Base-by-base conservation (phyloP, 306 rosid genomes). In the Sicyos baderoa region DNA sequence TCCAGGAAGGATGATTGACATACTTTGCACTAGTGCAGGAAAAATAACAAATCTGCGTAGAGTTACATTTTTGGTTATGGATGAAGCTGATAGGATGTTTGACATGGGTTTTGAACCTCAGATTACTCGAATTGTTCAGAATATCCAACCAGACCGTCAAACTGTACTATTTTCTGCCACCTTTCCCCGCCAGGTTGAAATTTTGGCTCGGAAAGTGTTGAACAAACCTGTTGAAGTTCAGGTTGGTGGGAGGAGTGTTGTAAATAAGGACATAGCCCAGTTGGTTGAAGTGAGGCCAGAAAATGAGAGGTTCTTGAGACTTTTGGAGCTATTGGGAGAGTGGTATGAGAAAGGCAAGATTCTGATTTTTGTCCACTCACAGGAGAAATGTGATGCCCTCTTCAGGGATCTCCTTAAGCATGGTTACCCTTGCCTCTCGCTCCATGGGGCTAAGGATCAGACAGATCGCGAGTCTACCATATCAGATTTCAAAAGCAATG, bases 101-200 rank as follows among this genome's bases (percentile, higher is more conserved):
- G 97, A 91, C 85, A 91, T 91, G 97, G 97, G 97, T 29, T 91
- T 91, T 79, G 96, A 91, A 76, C 97, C 97, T 54, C 97, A 91
- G 76, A 91, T 91, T 80, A 89, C 95, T 72, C 79, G 95, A 76
- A 91, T 91, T 75, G 97, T 91, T 77, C 95, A 91, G 77, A 87
- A 91, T 75, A 87, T 91, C 63, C 85, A 80, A 16, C 96, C 96
- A 0, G 91, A 87, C 80, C 94, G 92, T 32, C 97, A 91, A 75
- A 91, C 97, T 7, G 95, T 89, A 54, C 85, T 91, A 72, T 91
- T 91, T 77, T 89, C 97, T 81, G 96, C 97, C 2, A 87, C 97
- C 58, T 91, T 89, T 61, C 97, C 97, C 3, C 95, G 95, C 47
- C 96, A 87, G 73, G 96, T 91, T 61, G 96, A 89, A 89, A 85